Percentiles rank a stretch among this genome's conserved stretches.
Conservation (phyloP, 306 rosid species). For the Cucumis hystrix region DNA sequence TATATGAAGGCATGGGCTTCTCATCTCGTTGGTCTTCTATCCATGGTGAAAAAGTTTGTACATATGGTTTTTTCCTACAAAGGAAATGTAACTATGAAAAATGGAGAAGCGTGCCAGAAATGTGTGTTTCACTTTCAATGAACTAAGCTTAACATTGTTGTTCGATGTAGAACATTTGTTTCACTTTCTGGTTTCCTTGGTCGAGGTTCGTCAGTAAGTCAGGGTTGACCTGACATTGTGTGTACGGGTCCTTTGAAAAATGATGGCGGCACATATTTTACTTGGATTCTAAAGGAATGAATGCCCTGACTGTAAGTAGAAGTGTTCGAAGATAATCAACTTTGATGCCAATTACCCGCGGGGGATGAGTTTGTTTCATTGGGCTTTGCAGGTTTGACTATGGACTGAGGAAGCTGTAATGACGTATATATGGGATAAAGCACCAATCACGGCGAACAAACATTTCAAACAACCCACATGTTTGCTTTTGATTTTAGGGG, state of each 20-base stretch:
- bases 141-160: not conserved
- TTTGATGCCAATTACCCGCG: not conserved
- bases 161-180: not conserved
- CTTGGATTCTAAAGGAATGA: not conserved
- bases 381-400: not conserved
- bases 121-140: not conserved
- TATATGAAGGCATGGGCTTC: not conserved
- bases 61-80: not conserved
- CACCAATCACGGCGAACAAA: slow-evolving; percentile 5
- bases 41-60: not conserved
- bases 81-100: not conserved
- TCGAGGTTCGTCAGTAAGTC: not conserved
- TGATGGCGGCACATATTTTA: not conserved
- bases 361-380: not conserved
- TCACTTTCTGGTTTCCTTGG: not conserved
- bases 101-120: not conserved
- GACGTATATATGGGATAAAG: not conserved
- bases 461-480: not conserved
- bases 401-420: not conserved
- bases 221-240: not conserved
- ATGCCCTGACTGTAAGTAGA: not conserved
- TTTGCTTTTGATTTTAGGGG: too few species aligned
- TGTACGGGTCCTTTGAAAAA: not conserved
- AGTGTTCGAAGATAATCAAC: not conserved
- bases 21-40: not conserved